Percentiles rank a stretch among this genome's conserved stretches.
Conservation (phyloP, 495 filamentous ascomycete genomes). For the Cryomyces minteri region DNA sequence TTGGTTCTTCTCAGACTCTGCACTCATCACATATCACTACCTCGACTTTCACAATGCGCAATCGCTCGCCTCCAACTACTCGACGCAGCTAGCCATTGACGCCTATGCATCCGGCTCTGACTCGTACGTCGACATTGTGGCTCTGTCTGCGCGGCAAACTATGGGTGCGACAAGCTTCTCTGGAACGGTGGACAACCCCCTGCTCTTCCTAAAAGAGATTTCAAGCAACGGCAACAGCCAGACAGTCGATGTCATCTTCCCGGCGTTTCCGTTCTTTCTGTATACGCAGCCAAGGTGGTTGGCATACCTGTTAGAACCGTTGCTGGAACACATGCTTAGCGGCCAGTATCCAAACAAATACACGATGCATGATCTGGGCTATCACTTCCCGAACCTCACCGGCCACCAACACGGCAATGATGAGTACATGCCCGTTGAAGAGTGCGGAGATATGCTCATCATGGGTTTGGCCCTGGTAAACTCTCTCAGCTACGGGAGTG, state of each 20-base stretch:
- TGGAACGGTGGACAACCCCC: constrained; percentile 65
- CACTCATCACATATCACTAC: constrained; percentile 20
- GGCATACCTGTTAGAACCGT: constrained; percentile 73
- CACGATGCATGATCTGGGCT: constrained; percentile 83
- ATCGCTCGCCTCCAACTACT: constrained; percentile 42
- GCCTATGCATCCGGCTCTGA: constrained; percentile 44
- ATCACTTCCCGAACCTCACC: constrained; percentile 81
- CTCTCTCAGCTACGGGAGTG: constrained; percentile 48
- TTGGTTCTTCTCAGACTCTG: constrained; percentile 14
- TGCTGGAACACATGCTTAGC: constrained; percentile 80
- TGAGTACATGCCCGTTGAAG: constrained; percentile 95
- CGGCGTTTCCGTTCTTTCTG: constrained; percentile 82
- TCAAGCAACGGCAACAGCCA: constrained; percentile 89
- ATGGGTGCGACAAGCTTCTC: constrained; percentile 80
- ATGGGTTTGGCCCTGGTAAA: constrained; percentile 83
- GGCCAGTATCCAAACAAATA: constrained; percentile 77
- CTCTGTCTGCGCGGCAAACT: constrained; percentile 78
- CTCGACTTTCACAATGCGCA: constrained; percentile 18
- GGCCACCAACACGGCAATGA: constrained; percentile 76
- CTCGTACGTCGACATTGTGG: constrained; percentile 76
- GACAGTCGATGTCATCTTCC: constrained; percentile 95
- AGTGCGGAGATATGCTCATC: constrained; percentile 91
- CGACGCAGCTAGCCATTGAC: constrained; percentile 55
- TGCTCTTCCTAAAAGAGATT: constrained; percentile 90
- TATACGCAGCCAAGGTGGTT: constrained; percentile 90